These are phyloP conservation scores for Didymella arachidicola DNA, from an alignment of 2,329 filamentous ascomycete genomes.

Conservation along the genomic window DNA sequence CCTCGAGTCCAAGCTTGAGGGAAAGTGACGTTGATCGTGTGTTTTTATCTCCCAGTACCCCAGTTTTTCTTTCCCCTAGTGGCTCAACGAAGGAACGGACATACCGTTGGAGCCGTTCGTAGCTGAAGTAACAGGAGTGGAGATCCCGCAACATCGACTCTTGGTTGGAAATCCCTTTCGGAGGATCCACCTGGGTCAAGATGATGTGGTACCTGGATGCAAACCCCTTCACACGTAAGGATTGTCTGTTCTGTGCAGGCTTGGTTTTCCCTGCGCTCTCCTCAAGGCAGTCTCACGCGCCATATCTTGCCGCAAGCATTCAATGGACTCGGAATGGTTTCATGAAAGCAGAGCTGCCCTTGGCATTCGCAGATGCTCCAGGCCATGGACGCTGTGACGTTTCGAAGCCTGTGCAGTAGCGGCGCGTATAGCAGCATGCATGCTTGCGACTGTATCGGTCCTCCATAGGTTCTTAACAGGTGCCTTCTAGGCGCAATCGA, in stretches of 20 bases:
- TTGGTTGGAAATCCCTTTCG: constrained; percentile 37
- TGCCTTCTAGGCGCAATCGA: background rate
- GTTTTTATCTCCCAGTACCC: constrained; percentile 37
- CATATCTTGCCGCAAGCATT: background rate
- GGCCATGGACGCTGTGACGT: constrained; percentile 18
- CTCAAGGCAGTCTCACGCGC: background rate
- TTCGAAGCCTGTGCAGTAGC: constrained; percentile 8
- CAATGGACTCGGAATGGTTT: background rate
- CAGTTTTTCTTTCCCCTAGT: constrained; percentile 26
- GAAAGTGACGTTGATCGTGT: constrained; percentile 41
- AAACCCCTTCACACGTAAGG: background rate
- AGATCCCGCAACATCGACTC: constrained; percentile 26
- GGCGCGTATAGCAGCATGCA: constrained; percentile 1
- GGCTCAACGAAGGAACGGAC: constrained; percentile 24
- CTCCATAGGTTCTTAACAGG: constrained; percentile 23
- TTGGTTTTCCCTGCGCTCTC: background rate
- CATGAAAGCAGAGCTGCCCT: background rate
- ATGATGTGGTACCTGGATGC: constrained; percentile 28
- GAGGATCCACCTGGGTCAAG: constrained; percentile 27
- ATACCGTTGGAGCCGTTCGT: constrained; percentile 33
- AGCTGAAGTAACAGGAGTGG: constrained; percentile 33
- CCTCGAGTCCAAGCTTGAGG: constrained; percentile 15
- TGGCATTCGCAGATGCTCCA: background rate
- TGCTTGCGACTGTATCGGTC: constrained; percentile 39
- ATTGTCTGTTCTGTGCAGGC: constrained; percentile 1